phyloP scores from a whole-genome alignment of 345 rosid species.

The Arabidopsis thaliana region TAIR10.1 NC_003074.8:1862001-1862500 shows the following conservation, averaged over 20 bases:
- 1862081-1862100: conserved; percentile 93
- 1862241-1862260: conserved; percentile 86
- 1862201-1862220: conserved; percentile 94
- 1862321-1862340: conserved; percentile 79
- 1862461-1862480: conserved; percentile 61
- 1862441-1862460: conserved; percentile 73
- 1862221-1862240: conserved; percentile 74
- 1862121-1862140: conserved; percentile 86
- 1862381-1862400: conserved; percentile 92
- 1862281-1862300: conserved; percentile 61
- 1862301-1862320: conserved; percentile 63
- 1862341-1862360: conserved; percentile 64
- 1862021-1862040: conserved; percentile 96
- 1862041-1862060: conserved; percentile 90
- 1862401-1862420: conserved; percentile 85
- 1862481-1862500: conserved; percentile 87
- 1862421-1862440: conserved; percentile 52
- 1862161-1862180: conserved; percentile 74
- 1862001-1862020: conserved; percentile 92
- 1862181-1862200: conserved; percentile 66
- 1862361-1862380: conserved; percentile 63
- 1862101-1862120: conserved; percentile 96
- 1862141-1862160: conserved; percentile 71
- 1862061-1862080: conserved; percentile 86
- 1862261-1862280: conserved; percentile 72